These are phyloP conservation scores for Dictyostelium purpureum DNA, from an alignment of 78 protist species.

Conservation along the genomic window DNA sequence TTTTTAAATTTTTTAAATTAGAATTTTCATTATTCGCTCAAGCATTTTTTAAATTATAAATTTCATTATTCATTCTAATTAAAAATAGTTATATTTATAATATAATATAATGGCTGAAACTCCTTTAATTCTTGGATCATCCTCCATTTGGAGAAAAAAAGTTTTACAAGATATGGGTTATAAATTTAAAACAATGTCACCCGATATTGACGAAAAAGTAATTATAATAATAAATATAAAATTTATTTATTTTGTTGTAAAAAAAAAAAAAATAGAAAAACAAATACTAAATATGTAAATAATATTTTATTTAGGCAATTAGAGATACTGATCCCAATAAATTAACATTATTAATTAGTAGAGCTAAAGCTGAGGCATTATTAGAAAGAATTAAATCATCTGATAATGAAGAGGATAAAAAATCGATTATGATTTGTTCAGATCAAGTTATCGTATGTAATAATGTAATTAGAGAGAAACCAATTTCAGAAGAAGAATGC, in stretches of 20 bases:
- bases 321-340: conserved; percentile 72
- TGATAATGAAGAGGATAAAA: background rate
- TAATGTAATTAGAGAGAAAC: conserved; percentile 78
- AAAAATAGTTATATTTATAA: too few relatives aligned
- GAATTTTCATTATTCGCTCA: too few relatives aligned
- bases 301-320: conserved; percentile 59
- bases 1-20: too few relatives aligned
- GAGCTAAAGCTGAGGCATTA: conserved; percentile 75
- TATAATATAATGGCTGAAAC: too few relatives aligned
- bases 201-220: conserved; percentile 85
- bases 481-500: conserved; percentile 46
- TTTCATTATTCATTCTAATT: too few relatives aligned
- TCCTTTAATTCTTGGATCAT: conserved; percentile 63
- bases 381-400: background rate
- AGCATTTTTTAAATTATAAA: too few relatives aligned
- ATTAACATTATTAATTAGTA: conserved; percentile 38
- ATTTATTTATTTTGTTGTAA: background rate
- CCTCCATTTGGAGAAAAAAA: conserved; percentile 74
- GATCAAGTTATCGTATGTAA: conserved; percentile 79
- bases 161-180: conserved; percentile 56
- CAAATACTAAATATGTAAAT: too few relatives aligned
- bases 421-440: conserved; percentile 54
- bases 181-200: conserved; percentile 72
- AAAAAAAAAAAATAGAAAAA: background rate
- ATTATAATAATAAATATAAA: too few relatives aligned